phyloP scores from a whole-genome alignment of 2,329 filamentous ascomycete genomes.

The Colletotrichum caudatum region DNA sequence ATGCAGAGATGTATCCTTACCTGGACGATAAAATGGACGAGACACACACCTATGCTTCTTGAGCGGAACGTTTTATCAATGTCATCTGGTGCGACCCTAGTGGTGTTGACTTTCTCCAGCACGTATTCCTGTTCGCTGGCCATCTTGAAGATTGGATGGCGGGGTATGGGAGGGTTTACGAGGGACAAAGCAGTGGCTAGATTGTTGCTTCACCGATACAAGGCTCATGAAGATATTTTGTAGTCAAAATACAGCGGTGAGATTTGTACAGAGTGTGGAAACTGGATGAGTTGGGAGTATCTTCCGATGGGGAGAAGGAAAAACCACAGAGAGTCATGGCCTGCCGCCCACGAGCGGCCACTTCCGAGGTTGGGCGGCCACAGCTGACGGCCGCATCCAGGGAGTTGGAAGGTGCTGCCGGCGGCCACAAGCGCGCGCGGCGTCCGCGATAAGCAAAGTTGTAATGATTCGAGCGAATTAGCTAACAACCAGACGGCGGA shows the following conservation, averaged over 20 bases:
- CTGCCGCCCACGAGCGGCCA: slow-evolving; percentile 46
- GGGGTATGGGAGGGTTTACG: slow-evolving; percentile 23
- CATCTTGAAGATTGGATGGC: slow-evolving; percentile 46
- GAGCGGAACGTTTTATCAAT: slow-evolving; percentile 74
- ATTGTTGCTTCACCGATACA: neutral
- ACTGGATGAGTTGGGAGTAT: neutral
- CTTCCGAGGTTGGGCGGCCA: slow-evolving; percentile 48
- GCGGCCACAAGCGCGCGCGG: slow-evolving; percentile 27
- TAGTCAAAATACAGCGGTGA: neutral
- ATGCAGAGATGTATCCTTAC: neutral
- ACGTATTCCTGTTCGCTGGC: slow-evolving; percentile 63
- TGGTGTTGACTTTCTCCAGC: slow-evolving; percentile 66
- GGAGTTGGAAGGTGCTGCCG: slow-evolving; percentile 7
- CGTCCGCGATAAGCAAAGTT: slow-evolving; percentile 34
- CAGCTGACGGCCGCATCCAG: slow-evolving; percentile 29
- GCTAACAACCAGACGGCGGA: slow-evolving; percentile 22
- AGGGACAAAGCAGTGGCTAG: slow-evolving; percentile 7
- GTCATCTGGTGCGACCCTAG: slow-evolving; percentile 61
- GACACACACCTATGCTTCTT: slow-evolving; percentile 68
- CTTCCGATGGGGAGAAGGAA: slow-evolving; percentile 12
- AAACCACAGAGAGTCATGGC: slow-evolving; percentile 23
- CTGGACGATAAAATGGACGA: neutral
- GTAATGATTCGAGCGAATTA: slow-evolving; percentile 36
- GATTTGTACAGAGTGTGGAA: neutral
- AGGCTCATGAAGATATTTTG: neutral